Evolutionary conservation across 352 stramenopile species (phyloP).

Genomic region (Peronospora destructor): DNA sequence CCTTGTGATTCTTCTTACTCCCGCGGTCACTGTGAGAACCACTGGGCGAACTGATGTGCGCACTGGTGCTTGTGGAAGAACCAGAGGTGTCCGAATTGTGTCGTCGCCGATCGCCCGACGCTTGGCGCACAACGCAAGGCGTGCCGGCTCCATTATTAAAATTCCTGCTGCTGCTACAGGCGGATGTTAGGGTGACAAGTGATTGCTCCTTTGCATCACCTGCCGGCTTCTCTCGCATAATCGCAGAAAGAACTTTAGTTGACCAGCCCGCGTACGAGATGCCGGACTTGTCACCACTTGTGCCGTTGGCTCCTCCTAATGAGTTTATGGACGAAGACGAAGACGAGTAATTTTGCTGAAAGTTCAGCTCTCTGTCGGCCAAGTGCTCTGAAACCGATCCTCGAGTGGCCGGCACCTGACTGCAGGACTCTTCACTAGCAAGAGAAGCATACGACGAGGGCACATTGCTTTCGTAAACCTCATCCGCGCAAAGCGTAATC

Average conservation of each 20-base stretch:
- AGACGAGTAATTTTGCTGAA: slow-evolving; percentile 32
- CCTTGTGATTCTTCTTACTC: slow-evolving; percentile 24
- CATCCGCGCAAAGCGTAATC: slow-evolving; percentile 15
- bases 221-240: slow-evolving; percentile 33
- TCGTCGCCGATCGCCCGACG: slow-evolving; percentile 27
- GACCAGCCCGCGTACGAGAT: slow-evolving; percentile 56
- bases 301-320: slow-evolving; percentile 15
- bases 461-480: slow-evolving; percentile 17
- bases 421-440: slow-evolving; percentile 29
- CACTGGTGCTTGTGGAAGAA: slow-evolving; percentile 26
- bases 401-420: slow-evolving; percentile 21
- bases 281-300: slow-evolving; percentile 29
- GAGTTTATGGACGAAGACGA: slow-evolving; percentile 41
- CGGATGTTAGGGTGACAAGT: slow-evolving; percentile 18
- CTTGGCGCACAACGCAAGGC: slow-evolving; percentile 13
- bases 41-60: slow-evolving; percentile 12
- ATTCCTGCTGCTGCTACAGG: slow-evolving; percentile 20
- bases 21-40: slow-evolving; percentile 32
- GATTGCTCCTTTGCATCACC: slow-evolving; percentile 28
- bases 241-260: slow-evolving; percentile 47
- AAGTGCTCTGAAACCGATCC: slow-evolving; percentile 31
- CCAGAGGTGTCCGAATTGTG: slow-evolving; percentile 41
- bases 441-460: slow-evolving; percentile 23
- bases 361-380: slow-evolving; percentile 15
- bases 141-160: slow-evolving; percentile 11